These are phyloP conservation scores for Porogramme epimiltina DNA, from an alignment of 1,284 basidiomycete species.

Conservation along the genomic window DNA sequence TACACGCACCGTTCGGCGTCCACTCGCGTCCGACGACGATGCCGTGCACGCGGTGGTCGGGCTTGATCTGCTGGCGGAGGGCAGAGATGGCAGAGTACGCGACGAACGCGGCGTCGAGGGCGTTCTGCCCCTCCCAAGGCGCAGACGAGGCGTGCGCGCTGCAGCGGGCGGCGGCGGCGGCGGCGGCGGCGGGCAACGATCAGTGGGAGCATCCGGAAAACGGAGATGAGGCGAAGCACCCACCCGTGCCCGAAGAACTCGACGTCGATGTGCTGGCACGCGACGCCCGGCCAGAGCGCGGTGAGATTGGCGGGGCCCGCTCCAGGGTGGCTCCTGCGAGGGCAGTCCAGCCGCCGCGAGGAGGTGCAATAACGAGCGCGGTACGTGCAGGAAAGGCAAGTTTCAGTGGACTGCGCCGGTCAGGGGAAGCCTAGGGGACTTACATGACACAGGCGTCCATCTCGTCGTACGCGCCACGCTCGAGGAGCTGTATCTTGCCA, in stretches of 20 bases:
- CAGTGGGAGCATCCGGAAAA: too few species aligned
- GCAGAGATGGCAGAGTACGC: conserved; percentile 78
- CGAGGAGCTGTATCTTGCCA: conserved; percentile 75
- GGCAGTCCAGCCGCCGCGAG: background rate
- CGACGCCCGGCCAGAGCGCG: conserved; percentile 53
- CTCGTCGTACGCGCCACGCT: conserved; percentile 71
- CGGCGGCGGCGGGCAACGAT: too few species aligned
- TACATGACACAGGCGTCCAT: conserved; percentile 83
- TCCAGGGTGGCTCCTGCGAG: conserved; percentile 64
- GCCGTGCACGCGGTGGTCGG: conserved; percentile 67
- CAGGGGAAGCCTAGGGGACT: conserved; percentile 26
- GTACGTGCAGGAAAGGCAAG: too few species aligned
- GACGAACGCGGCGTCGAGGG: conserved; percentile 81
- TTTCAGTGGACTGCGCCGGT: too few species aligned
- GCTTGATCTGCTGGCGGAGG: conserved; percentile 64
- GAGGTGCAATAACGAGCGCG: conserved; percentile 3
- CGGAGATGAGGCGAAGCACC: conserved; percentile 28
- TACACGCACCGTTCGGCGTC: conserved; percentile 58
- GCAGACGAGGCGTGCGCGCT: conserved; percentile 76
- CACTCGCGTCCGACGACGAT: conserved; percentile 64
- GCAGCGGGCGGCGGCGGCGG: conserved; percentile 1
- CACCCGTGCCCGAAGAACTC: conserved; percentile 73
- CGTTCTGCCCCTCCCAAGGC: conserved; percentile 85
- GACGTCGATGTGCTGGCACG: conserved; percentile 59
- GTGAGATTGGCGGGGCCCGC: conserved; percentile 50